Conservation (phyloP, 345 rosid species). For the Brassica nigra region DNA sequence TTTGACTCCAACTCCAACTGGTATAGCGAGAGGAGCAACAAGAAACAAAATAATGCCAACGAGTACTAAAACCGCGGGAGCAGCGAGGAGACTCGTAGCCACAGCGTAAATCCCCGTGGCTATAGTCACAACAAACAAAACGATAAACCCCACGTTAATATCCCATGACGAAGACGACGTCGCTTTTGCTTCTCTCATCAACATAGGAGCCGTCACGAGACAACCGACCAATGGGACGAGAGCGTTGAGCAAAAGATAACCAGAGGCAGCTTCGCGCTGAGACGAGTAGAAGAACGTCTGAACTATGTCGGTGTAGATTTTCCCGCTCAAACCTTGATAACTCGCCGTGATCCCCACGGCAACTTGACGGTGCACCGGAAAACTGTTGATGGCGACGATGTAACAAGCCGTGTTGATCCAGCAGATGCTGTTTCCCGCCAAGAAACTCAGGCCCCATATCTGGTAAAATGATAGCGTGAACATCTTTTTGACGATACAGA, state of each 20-base stretch:
- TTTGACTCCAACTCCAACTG: slow-evolving; percentile 35
- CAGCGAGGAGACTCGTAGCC: slow-evolving; percentile 49
- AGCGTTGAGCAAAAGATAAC: neutral
- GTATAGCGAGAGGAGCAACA: slow-evolving; percentile 54
- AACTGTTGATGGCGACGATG: slow-evolving; percentile 52
- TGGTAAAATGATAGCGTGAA: slow-evolving; percentile 51
- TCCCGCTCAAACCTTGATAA: slow-evolving; percentile 78
- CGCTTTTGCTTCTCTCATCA: slow-evolving; percentile 25
- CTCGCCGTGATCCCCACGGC: slow-evolving; percentile 74
- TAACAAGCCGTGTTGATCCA: slow-evolving; percentile 93
- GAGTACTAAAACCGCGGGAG: slow-evolving; percentile 41
- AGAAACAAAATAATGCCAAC: slow-evolving; percentile 54
- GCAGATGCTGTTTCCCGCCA: slow-evolving; percentile 93
- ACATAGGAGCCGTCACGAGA: slow-evolving; percentile 46
- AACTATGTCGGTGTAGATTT: slow-evolving; percentile 12
- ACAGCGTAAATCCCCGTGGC: slow-evolving; percentile 73
- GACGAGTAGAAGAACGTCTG: neutral
- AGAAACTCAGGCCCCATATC: slow-evolving; percentile 61
- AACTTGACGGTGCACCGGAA: slow-evolving; percentile 56
- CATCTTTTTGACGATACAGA: slow-evolving; percentile 51
- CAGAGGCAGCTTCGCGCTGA: slow-evolving; percentile 1
- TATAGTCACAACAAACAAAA: slow-evolving; percentile 54
- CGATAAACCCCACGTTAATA: slow-evolving; percentile 42
- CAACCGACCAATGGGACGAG: slow-evolving; percentile 50
- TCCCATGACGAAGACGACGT: slow-evolving; percentile 8